Percentiles rank a stretch among this genome's conserved stretches.
Conservation (phyloP, 345 rosid species). For the Citrus sinensis region DNA sequence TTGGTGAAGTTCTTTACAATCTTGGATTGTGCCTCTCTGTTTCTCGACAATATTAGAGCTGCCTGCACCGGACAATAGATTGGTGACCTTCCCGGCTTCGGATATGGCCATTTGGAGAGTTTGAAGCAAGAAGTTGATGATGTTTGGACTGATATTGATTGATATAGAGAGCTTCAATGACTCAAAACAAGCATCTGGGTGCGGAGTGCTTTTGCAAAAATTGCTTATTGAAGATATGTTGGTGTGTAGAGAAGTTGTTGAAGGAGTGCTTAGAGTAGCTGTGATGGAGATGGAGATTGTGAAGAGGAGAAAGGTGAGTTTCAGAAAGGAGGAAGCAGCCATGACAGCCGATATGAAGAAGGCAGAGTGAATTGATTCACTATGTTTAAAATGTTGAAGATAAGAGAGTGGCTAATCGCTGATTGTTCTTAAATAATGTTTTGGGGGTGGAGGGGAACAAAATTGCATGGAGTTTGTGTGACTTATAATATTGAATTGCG, state of each 20-base stretch:
- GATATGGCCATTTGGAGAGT: constrained; percentile 62
- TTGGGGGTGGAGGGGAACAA: not conserved
- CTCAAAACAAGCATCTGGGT: constrained; percentile 62
- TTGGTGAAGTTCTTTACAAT: constrained; percentile 77
- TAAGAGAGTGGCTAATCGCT: not conserved
- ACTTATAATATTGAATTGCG: not conserved
- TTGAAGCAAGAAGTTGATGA: constrained; percentile 55
- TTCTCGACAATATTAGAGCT: constrained; percentile 42
- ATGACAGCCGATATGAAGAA: constrained; percentile 21
- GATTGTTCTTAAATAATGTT: not conserved
- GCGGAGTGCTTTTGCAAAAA: constrained; percentile 60
- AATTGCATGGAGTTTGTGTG: not conserved
- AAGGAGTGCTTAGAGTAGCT: constrained; percentile 19
- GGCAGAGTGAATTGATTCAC: not conserved
- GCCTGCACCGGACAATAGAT: constrained; percentile 36
- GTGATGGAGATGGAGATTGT: constrained; percentile 30
- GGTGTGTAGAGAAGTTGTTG: constrained; percentile 29
- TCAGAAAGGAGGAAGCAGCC: constrained; percentile 34
- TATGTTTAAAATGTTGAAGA: not conserved
- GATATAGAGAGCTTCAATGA: constrained; percentile 72
- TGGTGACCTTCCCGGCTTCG: constrained; percentile 56
- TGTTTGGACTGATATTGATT: constrained; percentile 56
- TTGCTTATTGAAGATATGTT: constrained; percentile 33
- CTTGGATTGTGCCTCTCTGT: constrained; percentile 76
- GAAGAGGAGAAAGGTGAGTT: constrained; percentile 22